Conservation (phyloP, 2,329 filamentous ascomycete genomes). For the Xylaria sp. region DNA sequence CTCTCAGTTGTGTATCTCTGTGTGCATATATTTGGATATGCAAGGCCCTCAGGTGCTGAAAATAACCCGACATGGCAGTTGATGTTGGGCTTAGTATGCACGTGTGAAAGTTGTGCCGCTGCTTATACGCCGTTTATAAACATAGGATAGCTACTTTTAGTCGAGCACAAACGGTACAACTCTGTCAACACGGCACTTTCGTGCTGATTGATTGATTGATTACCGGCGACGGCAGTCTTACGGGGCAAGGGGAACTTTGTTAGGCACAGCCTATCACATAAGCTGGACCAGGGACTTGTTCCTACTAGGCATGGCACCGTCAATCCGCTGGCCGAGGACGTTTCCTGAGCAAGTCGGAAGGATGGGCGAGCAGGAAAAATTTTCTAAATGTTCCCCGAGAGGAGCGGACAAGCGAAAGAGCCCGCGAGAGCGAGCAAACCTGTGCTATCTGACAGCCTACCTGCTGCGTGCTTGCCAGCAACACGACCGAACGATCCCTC, state of each 20-base stretch:
- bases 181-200: background rate
- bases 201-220: background rate
- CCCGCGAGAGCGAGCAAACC: too few relatives aligned
- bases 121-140: background rate
- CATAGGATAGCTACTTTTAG: background rate
- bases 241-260: background rate
- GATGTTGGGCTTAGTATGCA: too few relatives aligned
- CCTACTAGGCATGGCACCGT: conserved; percentile 10
- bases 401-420: background rate
- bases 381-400: background rate
- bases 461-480: too few relatives aligned
- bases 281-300: conserved; percentile 14
- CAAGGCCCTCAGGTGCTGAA: background rate
- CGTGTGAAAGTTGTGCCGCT: too few relatives aligned
- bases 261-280: conserved; percentile 21
- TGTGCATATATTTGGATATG: background rate
- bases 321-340: background rate
- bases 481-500: background rate
- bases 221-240: background rate
- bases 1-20: background rate
- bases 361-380: background rate
- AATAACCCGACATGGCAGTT: background rate
- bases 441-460: too few relatives aligned
- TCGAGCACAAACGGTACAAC: background rate
- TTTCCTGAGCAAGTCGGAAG: conserved; percentile 4